A percentile compares a stretch with the other conserved stretches of the same genome.
These are phyloP conservation scores for Periconia sp. DNA, from an alignment of 2,329 filamentous ascomycete species.

Conservation along the genomic window DNA sequence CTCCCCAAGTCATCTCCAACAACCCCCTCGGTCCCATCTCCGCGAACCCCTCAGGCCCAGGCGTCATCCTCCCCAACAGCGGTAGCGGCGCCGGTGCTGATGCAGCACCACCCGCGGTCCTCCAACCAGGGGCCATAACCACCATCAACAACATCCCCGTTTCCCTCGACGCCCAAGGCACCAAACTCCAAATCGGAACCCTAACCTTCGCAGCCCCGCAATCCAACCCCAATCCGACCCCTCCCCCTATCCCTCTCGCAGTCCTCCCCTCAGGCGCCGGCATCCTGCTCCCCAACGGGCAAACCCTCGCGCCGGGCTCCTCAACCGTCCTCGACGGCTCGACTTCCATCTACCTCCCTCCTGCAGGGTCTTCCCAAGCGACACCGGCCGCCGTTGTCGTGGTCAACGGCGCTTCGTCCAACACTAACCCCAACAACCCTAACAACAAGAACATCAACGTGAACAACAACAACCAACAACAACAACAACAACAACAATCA, in stretches of 20 bases:
- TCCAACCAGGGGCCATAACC: not conserved
- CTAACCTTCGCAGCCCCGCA: not conserved
- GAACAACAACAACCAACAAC: not conserved
- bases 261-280: constrained; percentile 1
- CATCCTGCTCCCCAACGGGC: not conserved
- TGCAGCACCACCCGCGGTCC: not conserved
- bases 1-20: not conserved
- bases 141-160: not conserved
- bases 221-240: not conserved
- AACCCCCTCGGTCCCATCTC: not conserved
- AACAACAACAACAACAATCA: not conserved
- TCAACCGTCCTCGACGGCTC: not conserved
- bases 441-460: not conserved
- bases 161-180: not conserved
- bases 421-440: not conserved
- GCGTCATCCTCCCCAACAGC: not conserved
- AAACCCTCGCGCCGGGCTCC: constrained; percentile 1
- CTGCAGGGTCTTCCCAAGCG: not conserved
- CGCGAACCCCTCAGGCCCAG: not conserved
- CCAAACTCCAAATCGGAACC: not conserved
- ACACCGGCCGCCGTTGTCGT: not conserved
- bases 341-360: not conserved
- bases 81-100: not conserved
- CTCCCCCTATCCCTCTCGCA: not conserved
- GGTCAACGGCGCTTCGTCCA: no score